A percentile compares a stretch with the other conserved stretches of the same genome.
These are phyloP conservation scores for Fonsecaea pedrosoi DNA, from an alignment of 2,329 filamentous ascomycete species.

Conservation along the genomic window DNA sequence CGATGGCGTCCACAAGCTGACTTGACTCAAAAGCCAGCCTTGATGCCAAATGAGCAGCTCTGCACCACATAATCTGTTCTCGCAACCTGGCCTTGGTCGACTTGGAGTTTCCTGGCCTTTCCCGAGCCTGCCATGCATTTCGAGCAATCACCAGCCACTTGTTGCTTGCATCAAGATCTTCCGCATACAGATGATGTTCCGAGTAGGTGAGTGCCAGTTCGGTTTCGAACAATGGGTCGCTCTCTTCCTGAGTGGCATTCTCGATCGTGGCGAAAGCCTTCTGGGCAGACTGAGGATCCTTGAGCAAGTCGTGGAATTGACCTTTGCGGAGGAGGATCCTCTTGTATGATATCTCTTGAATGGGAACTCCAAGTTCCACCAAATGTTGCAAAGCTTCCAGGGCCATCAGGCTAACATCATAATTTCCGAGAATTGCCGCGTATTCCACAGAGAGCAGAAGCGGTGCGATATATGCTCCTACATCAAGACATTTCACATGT, in stretches of 20 bases:
- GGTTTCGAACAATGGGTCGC: slow-evolving; percentile 55
- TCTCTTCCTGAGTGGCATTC: slow-evolving; percentile 51
- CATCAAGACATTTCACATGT: slow-evolving; percentile 56
- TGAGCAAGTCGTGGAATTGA: slow-evolving; percentile 64
- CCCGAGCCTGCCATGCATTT: slow-evolving; percentile 43
- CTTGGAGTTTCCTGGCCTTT: not conserved
- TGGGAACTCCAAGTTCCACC: slow-evolving; percentile 53
- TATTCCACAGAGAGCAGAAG: slow-evolving; percentile 63
- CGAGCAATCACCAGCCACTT: slow-evolving; percentile 44
- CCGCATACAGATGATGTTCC: slow-evolving; percentile 74
- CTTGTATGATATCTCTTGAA: slow-evolving; percentile 50
- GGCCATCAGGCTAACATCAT: slow-evolving; percentile 56
- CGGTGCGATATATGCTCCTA: slow-evolving; percentile 57
- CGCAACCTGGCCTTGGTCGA: slow-evolving; percentile 24
- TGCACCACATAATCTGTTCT: slow-evolving; percentile 27
- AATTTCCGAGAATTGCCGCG: slow-evolving; percentile 63
- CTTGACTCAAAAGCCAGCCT: slow-evolving; percentile 28
- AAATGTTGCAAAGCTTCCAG: slow-evolving; percentile 58
- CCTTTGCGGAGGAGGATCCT: slow-evolving; percentile 56
- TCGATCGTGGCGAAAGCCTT: slow-evolving; percentile 66
- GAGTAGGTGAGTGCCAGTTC: slow-evolving; percentile 73
- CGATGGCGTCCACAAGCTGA: slow-evolving; percentile 27
- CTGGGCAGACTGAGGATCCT: slow-evolving; percentile 65
- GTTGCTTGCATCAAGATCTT: slow-evolving; percentile 67
- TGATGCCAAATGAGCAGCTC: slow-evolving; percentile 34